Evolutionary conservation across 78 protist genomes (phyloP).

Genomic region (Dictyostelium purpureum): DNA sequence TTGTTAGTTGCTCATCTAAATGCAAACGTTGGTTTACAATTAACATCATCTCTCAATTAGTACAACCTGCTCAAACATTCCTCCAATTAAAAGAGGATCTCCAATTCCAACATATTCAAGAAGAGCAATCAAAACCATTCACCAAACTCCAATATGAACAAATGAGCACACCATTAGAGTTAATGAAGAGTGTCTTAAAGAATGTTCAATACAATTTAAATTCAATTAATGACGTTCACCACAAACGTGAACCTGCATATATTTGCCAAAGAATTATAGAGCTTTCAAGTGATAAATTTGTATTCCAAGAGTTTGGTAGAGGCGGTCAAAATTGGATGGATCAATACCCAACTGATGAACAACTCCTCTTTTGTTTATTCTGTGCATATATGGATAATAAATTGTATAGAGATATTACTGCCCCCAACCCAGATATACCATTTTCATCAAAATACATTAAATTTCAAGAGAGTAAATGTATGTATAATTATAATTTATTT

Average conservation of each 20-base stretch:
- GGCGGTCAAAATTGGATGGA: neutral
- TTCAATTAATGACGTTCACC: constrained; percentile 55
- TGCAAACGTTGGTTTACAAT: constrained; percentile 32
- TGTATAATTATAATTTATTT: neutral
- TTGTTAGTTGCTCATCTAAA: neutral
- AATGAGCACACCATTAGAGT: neutral
- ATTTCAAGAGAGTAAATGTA: neutral
- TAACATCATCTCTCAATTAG: constrained; percentile 26
- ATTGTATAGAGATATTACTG: constrained; percentile 46
- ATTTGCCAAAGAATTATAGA: constrained; percentile 48
- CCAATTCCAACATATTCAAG: neutral
- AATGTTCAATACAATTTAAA: constrained; percentile 22
- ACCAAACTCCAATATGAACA: neutral
- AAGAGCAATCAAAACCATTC: neutral
- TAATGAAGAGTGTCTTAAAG: constrained; percentile 11
- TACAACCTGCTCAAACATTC: constrained; percentile 12
- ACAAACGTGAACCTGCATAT: constrained; percentile 10
- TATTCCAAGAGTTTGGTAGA: constrained; percentile 24
- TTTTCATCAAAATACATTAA: constrained; percentile 56
- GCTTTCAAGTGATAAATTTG: constrained; percentile 26
- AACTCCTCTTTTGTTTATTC: constrained; percentile 31
- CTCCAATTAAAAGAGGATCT: constrained; percentile 3
- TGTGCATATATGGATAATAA: constrained; percentile 56
- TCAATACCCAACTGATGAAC: constrained; percentile 64
- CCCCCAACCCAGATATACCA: constrained; percentile 67